Base-by-base conservation (phyloP, 495 filamentous ascomycete genomes). In the Penicillium coprophilum region DNA sequence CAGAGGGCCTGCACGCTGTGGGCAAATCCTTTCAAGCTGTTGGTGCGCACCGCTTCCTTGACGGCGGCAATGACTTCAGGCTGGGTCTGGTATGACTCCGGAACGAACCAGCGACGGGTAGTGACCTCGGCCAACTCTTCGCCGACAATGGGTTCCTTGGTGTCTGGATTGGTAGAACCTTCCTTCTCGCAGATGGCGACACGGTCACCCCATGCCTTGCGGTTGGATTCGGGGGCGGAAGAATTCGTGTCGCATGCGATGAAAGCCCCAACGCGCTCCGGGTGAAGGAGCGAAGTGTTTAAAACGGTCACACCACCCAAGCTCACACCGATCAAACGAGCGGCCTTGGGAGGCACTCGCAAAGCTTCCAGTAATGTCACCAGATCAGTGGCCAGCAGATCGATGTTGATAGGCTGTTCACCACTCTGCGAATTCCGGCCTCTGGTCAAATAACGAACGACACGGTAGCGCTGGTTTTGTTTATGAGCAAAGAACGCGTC, bases 201-300 rank as follows among this genome's bases (percentile, higher is more conserved):
- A 15, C 90, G 85, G 45, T 90, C 87, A 50, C 81, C 83, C 90
- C 90, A 94, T 2, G 87, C 87, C 45, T 81, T 81, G 7, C 81
- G 81, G 72, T 92, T 92, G 19, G 85, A 84, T 31, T 84, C 75
- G 41, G 85, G 85, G 0, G 81, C 80, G 8, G 82, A 77, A 6
- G 81, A 80, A 68, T 88, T 91, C 62, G 89, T 92, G 70, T 92
- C 90, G 72, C 89, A 92, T 10, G 86, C 79, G 34, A 92, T 75
- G 70, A 92, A 88, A 7, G 73, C 74, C 15, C 55, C 73, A 5
- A 92, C 63, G 34, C 80, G 73, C 0, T 71, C 57, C 0, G 88
- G 87, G 61, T 90, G 80, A 23, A 79, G 80, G 21, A 92, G 78
- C 1, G 87, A 84, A 48, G 85, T 83, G 59, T 87, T 86, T 43